Conservation (phyloP, 2,329 filamentous ascomycete species). For the Colletotrichum sublineola region DNA sequence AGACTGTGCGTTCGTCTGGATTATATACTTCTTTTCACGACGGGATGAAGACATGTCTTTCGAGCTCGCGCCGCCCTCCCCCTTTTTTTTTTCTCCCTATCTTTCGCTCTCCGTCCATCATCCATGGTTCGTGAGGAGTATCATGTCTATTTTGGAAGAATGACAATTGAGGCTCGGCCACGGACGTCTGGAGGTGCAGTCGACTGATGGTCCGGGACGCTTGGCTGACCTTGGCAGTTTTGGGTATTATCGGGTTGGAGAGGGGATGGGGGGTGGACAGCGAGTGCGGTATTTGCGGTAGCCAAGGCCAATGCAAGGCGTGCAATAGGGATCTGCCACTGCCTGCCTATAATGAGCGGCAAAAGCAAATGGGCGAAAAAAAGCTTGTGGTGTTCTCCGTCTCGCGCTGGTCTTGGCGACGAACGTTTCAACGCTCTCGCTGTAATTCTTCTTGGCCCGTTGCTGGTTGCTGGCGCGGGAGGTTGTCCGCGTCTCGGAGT, state of each 20-base stretch:
- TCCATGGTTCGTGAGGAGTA: slow-evolving; percentile 2
- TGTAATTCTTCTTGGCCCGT: slow-evolving; percentile 26
- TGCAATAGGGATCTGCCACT: neutral
- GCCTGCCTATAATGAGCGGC: neutral
- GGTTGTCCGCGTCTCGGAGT: slow-evolving; percentile 27
- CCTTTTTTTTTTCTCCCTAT: neutral
- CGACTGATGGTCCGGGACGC: slow-evolving; percentile 30
- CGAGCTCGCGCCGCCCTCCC: neutral
- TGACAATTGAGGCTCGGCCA: slow-evolving; percentile 23
- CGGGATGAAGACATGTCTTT: neutral
- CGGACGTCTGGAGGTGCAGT: slow-evolving; percentile 22
- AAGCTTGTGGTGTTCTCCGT: slow-evolving; percentile 21
- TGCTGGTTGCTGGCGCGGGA: slow-evolving; percentile 15
- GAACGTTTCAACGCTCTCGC: slow-evolving; percentile 36
- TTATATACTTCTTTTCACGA: slow-evolving; percentile 31
- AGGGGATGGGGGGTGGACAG: neutral
- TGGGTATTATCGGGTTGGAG: slow-evolving; percentile 23
- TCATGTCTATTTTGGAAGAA: slow-evolving; percentile 29
- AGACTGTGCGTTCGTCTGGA: slow-evolving; percentile 22
- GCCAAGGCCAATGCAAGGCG: neutral
- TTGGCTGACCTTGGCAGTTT: slow-evolving; percentile 41
- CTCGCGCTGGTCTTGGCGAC: slow-evolving; percentile 31
- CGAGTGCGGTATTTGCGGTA: neutral
- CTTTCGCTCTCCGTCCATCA: neutral
- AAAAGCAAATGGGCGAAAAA: neutral